Percentiles rank a stretch among this genome's conserved stretches.
phyloP scores from a whole-genome alignment of 116 monocot species.

The Trichopus zeylanicus region DNA sequence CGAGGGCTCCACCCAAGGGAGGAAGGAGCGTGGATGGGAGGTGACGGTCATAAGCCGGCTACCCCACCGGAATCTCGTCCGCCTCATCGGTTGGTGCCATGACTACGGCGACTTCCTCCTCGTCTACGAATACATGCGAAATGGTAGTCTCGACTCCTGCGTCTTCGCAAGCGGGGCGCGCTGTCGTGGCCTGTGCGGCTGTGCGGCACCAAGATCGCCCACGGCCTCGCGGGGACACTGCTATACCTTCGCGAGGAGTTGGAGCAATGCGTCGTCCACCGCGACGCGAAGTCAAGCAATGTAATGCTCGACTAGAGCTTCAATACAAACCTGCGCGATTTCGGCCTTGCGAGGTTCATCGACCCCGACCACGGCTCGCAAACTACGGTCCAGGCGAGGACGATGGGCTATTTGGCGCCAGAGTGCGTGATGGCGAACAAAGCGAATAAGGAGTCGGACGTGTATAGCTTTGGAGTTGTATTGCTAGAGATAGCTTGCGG shows the following conservation, averaged over 20 bases:
- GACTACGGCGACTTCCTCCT: slow-evolving; percentile 12
- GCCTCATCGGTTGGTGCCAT: slow-evolving; percentile 14
- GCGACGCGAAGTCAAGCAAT: slow-evolving; percentile 13
- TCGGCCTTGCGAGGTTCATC: slow-evolving; percentile 20
- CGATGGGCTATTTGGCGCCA: slow-evolving; percentile 15
- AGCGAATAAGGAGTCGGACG: slow-evolving; percentile 11
- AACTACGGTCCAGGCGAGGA: slow-evolving; percentile 15
- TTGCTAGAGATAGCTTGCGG: slow-evolving; percentile 5
- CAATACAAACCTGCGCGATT: slow-evolving; percentile 16
- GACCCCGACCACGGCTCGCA: slow-evolving; percentile 6
- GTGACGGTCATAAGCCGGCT: slow-evolving; percentile 31
- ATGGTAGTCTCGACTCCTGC: slow-evolving; percentile 19
- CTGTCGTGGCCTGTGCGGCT: slow-evolving; percentile 9
- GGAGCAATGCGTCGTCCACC: slow-evolving; percentile 14
- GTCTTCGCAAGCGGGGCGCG: slow-evolving; percentile 4
- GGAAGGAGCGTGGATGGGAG: slow-evolving; percentile 32
- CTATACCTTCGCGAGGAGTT: slow-evolving; percentile 15
- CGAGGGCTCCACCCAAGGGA: slow-evolving; percentile 24
- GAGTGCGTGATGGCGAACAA: slow-evolving; percentile 1
- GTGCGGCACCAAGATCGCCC: slow-evolving; percentile 3
- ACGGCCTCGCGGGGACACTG: slow-evolving; percentile 9
- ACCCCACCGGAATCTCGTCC: slow-evolving; percentile 34
- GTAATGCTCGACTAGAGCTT: slow-evolving; percentile 15
- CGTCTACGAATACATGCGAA: slow-evolving; percentile 33
- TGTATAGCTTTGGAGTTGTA: slow-evolving; percentile 18